A percentile compares a stretch with the other conserved stretches of the same genome.
Conservation (phyloP, 176 grass and related monocot genomes). For the Paspalum notatum region DNA sequence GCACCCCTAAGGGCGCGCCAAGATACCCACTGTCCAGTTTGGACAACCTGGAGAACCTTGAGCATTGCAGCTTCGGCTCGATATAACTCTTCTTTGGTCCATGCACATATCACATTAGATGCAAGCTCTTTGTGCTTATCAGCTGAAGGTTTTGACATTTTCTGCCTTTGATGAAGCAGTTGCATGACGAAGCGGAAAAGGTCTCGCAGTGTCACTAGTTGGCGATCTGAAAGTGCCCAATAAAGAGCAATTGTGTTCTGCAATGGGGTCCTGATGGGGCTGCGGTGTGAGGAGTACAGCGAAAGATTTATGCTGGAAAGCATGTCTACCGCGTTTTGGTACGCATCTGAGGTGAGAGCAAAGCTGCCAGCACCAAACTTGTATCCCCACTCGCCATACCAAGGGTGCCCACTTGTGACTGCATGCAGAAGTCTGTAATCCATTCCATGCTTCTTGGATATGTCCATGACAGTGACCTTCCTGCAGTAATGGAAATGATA, state of each 20-base stretch:
- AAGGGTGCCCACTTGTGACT: slow-evolving; percentile 75
- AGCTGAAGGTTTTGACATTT: slow-evolving; percentile 31
- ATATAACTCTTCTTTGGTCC: slow-evolving; percentile 57
- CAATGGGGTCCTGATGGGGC: slow-evolving; percentile 49
- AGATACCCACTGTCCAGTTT: slow-evolving; percentile 61
- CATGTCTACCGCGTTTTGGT: slow-evolving; percentile 68
- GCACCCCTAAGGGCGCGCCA: slow-evolving; percentile 87
- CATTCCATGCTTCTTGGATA: slow-evolving; percentile 95
- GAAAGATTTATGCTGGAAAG: slow-evolving; percentile 64
- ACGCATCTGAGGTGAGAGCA: slow-evolving; percentile 68
- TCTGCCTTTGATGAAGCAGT: slow-evolving; percentile 55
- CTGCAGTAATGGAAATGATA: slow-evolving; percentile 40
- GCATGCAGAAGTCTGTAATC: slow-evolving; percentile 87
- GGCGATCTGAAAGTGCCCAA: slow-evolving; percentile 62
- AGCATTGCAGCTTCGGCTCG: slow-evolving; percentile 60
- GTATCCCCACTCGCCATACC: slow-evolving; percentile 98
- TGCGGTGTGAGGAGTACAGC: slow-evolving; percentile 55
- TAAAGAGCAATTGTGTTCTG: slow-evolving; percentile 84
- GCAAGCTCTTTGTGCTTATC: slow-evolving; percentile 2
- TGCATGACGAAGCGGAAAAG: slow-evolving; percentile 71
- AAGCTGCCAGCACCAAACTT: slow-evolving; percentile 93
- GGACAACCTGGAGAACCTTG: slow-evolving; percentile 73
- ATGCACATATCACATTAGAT: slow-evolving; percentile 42
- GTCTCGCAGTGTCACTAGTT: slow-evolving; percentile 58
- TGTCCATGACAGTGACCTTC: slow-evolving; percentile 97